phyloP scores from a whole-genome alignment of 768 basidiomycete species.

The Suillus plorans region DNA sequence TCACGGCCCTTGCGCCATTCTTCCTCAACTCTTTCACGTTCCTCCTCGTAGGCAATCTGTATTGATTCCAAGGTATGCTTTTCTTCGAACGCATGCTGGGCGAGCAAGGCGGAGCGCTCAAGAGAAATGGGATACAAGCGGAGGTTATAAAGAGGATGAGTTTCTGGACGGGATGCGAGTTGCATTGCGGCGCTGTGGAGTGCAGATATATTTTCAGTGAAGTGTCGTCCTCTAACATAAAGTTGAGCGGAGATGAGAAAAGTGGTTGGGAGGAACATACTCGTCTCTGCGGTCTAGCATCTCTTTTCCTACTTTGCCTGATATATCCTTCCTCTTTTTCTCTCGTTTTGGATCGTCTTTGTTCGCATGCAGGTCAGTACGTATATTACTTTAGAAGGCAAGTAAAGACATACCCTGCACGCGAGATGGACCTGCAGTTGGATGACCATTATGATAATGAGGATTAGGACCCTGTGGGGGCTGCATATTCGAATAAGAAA shows the following conservation, averaged over 20 bases:
- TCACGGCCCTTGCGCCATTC: conserved; percentile 79
- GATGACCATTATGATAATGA: conserved; percentile 36
- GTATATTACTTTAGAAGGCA: conserved; percentile 23
- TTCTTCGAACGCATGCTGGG: conserved; percentile 67
- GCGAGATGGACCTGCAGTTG: conserved; percentile 43
- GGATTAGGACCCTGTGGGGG: conserved; percentile 19
- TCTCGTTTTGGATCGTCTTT: conserved; percentile 57
- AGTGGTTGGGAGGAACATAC: conserved; percentile 42
- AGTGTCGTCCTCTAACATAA: conserved; percentile 53
- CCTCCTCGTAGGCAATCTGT: conserved; percentile 73
- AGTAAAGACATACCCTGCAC: conserved; percentile 37
- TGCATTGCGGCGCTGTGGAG: conserved; percentile 60
- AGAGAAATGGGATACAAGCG: conserved; percentile 72
- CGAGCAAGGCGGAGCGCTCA: conserved; percentile 73
- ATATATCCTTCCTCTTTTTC: conserved; percentile 65
- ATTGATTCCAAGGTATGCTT: conserved; percentile 65
- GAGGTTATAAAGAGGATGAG: conserved; percentile 62
- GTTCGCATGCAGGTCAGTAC: neutral
- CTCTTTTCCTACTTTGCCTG: conserved; percentile 72
- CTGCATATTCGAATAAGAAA: conserved; percentile 15
- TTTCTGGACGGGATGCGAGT: conserved; percentile 68
- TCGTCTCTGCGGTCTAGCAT: conserved; percentile 75
- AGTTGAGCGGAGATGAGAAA: conserved; percentile 6
- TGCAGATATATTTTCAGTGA: conserved; percentile 58
- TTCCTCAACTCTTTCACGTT: conserved; percentile 76